Base-by-base conservation (phyloP, 192 early-diverging fungal species). In the Coemansia sp. region DNA sequence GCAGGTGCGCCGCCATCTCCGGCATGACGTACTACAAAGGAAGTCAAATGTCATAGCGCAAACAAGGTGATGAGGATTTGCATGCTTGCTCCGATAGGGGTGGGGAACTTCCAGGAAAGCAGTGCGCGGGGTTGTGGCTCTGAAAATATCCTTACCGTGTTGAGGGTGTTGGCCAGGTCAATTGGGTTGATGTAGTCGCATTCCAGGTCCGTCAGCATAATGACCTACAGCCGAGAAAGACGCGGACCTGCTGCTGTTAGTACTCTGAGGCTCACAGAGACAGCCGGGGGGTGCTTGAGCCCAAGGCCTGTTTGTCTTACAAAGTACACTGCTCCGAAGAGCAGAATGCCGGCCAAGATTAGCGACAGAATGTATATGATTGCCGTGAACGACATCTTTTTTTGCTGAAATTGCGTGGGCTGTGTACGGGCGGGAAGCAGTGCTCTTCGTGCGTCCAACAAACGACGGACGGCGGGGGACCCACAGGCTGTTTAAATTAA, bases 161-260 rank as follows among this genome's bases (percentile, higher is more conserved):
- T 98, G 60, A 98, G 79, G 53, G 86, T 92, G 71, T 88, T 89
- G 76, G 91, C 95, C 37, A 98, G 82, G 64, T 98, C 96, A 55
- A 98, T 98, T 10, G 96, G 96, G 68, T 98, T 98, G 77, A 98
- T 94, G 77, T 98, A 98, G 59, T 98, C 96, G 75, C 88, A 91
- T 78, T 98, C 88, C 46, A 94, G 70, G 63, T 86, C 85, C 10
- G 83, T 85, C 44, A 88, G 83, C 82, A 85, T 83, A 60, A 85
- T 85, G 44, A 88, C 85, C 61, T 64, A 64, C 46, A 42, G 7
- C 14, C 12, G 43, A 16, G 27, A n/a, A n/a, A n/a, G n/a, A n/a
- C n/a, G n/a, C n/a, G n/a, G n/a, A n/a, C n/a, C n/a, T n/a, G n/a
- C n/a, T n/a, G n/a, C n/a, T n/a, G n/a, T n/a, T n/a, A n/a, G n/a